Evolutionary conservation across 1,284 basidiomycete species (phyloP).

Genomic region (Cryptococcus jaspeensis): DNA sequence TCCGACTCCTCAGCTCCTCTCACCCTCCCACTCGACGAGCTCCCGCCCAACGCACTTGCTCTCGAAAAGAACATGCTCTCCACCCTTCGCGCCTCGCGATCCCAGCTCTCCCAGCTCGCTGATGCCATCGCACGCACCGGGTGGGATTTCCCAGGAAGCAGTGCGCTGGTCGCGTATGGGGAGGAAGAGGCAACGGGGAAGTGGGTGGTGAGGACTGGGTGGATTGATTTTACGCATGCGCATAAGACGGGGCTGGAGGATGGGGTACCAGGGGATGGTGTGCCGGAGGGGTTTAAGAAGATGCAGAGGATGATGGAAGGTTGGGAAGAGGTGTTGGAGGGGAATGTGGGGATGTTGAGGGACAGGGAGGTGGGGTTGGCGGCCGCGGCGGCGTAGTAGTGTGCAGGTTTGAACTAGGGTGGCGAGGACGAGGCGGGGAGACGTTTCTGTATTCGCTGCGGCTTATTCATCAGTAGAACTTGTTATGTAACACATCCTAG

Average conservation of each 20-base stretch:
- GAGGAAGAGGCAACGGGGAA: background rate
- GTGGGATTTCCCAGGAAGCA: conserved; percentile 7
- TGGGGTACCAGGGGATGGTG: background rate
- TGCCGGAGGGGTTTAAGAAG: conserved; percentile 1
- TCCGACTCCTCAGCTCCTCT: background rate
- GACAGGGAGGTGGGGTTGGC: background rate
- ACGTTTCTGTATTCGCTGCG: background rate
- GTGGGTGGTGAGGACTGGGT: background rate
- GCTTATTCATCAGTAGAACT: background rate
- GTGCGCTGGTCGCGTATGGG: conserved; percentile 3
- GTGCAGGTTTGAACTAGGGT: background rate
- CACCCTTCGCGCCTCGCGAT: background rate
- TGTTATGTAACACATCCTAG: background rate
- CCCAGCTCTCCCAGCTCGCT: background rate
- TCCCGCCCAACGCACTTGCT: background rate
- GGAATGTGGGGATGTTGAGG: background rate
- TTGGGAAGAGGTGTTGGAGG: background rate
- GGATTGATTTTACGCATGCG: conserved; percentile 8
- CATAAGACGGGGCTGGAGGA: background rate
- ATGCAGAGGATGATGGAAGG: background rate
- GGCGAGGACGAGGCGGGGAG: background rate
- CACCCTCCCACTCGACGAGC: too few species aligned
- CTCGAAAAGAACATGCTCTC: background rate
- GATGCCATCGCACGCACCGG: background rate
- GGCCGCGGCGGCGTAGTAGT: background rate